Percentiles rank a stretch among this genome's conserved stretches.
phyloP scores from a whole-genome alignment of 2,329 filamentous ascomycete genomes.

The Alternaria sp. region DNA sequence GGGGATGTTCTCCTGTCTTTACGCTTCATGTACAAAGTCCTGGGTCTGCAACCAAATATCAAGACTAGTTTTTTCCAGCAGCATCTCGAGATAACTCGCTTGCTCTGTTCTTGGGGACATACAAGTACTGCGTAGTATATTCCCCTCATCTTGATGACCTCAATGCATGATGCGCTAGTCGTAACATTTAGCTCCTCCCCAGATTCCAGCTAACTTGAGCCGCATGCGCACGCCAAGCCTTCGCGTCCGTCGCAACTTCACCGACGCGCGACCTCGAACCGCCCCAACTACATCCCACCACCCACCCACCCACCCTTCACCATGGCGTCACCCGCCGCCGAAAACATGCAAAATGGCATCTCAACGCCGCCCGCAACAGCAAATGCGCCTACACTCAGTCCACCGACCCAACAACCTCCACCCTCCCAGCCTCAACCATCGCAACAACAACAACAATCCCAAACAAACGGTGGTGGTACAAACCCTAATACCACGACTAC shows the following conservation, averaged over 20 bases:
- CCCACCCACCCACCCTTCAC: constrained; percentile 5
- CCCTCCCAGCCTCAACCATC: neutral
- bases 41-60: no score
- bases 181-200: neutral
- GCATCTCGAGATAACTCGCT: neutral
- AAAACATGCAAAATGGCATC: constrained; percentile 48
- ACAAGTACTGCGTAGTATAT: neutral
- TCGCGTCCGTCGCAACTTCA: constrained; percentile 10
- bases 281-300: neutral
- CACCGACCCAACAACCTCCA: constrained; percentile 29
- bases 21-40: no score
- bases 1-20: no score
- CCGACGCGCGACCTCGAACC: neutral
- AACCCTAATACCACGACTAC: neutral
- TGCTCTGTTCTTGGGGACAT: neutral
- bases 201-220: neutral
- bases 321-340: constrained; percentile 51
- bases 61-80: no score
- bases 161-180: neutral
- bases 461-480: constrained; percentile 33
- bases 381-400: constrained; percentile 42
- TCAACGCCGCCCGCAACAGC: constrained; percentile 49
- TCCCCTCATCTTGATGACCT: neutral
- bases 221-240: neutral
- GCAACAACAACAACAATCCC: constrained; percentile 21